Evolutionary conservation across 1,284 basidiomycete genomes (phyloP), one percentile per base, ranked within the genome.

Genomic region (Agroathelia rolfsii): DNA sequence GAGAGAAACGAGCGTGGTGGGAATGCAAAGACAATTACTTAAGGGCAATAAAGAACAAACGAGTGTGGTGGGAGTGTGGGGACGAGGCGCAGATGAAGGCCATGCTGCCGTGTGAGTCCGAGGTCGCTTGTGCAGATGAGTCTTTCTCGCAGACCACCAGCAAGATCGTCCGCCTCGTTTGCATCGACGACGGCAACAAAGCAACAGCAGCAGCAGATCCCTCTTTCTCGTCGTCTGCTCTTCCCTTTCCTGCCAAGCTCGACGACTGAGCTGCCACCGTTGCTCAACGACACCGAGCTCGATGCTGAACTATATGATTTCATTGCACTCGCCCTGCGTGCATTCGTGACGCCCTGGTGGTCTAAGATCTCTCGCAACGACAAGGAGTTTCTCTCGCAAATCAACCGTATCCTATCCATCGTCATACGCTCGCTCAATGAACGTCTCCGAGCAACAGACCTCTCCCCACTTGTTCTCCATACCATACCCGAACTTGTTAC

Each of bases 281-380:
- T 81, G 15, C 64, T 80, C 39, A 47, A 53, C 23, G 52, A 62
- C 0, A 55, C 57, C 0, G 73, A 79, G 32, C 69, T 87, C 40
- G 65, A 69, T 41, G 61, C 64, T 2, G 83, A 85, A 49, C 58
- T 77, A 2, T 84, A 86, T 49, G 80, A 87, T 56, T 65, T 86
- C 39, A 62, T 87, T 27, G 81, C 84, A 0, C 74, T 87, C 30
- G 66, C 73, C 4, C 65, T 87, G 10, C 70, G 85, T 21, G 83
- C 82, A 6, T 79, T 69, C 48, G 71, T 89, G 17, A 70, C 74
- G 23, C 73, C 81, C 0, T 89, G 84, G 85, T 89, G 85, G 81
- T 64, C 74, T 19, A 80, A 74, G 47, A 67, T 89, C 37, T 75
- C 84, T 2, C 70, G 79, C 40, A 82, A 83, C 45, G 85, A 89